Base-by-base conservation (phyloP, 768 basidiomycete genomes). In the Postia placenta region DNA sequence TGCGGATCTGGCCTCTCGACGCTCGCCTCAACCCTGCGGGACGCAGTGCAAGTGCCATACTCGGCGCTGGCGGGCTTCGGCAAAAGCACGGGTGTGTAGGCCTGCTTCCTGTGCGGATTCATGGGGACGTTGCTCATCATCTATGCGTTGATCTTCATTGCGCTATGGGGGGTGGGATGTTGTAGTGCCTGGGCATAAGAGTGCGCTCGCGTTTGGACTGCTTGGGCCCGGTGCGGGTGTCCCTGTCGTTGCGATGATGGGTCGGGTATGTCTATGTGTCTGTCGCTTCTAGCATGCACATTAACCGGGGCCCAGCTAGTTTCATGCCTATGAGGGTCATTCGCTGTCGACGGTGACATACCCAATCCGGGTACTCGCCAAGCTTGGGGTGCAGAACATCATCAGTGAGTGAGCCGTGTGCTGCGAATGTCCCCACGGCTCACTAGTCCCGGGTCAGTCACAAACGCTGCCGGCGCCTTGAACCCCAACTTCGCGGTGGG, bases 201-300 rank as follows among this genome's bases (percentile, higher is more conserved):
- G 87, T 51, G 67, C 76, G 6, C 71, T 94, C 19, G 88, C 89
- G 0, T 93, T 94, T 65, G 92, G 92, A 5, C 64, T 81, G 22
- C 71, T 93, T 58, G 87, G 89, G 0, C 60, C 64, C 25, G 75
- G 71, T 4, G 67, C 74, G 45, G 77, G 78, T n/a, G 75, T 86
- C 0, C 87, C 92, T 0, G 91, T 88, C 11, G 88, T 94, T 2
- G 88, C 85, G 9, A 92, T 92, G 87, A 81, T 94, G 25, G 92
- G 92, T 51, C 73, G 92, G 62, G 88, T 89, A 57, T 47, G 79
- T 64, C 15, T 38, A 15, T 23, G 12, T 35, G 22, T 9, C 19
- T 11, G 25, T 38, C 15, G 42, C 33, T 36, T 23, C 40, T 45
- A 37, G 14, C 30, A 11, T 47, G 35, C 22, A 23, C 0, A 23